These are phyloP conservation scores for Aspergillus sclerotioniger DNA, from an alignment of 495 filamentous ascomycete species.

Conservation along the genomic window DNA sequence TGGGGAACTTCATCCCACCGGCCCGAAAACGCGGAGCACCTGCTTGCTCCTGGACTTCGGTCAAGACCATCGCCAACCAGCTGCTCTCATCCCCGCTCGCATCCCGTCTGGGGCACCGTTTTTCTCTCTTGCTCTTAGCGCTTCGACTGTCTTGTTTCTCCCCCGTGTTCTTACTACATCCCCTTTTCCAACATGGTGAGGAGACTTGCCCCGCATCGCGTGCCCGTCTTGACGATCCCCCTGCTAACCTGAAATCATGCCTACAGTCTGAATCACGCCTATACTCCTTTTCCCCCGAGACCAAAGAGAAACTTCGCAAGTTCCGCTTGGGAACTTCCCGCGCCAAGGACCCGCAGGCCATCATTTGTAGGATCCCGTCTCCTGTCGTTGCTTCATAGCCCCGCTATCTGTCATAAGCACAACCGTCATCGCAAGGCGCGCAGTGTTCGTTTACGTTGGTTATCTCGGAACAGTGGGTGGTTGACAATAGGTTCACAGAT, in stretches of 20 bases:
- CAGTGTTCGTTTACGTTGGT: background rate
- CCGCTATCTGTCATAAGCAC: background rate
- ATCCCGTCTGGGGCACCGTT: background rate
- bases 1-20: constrained; percentile 9
- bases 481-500: constrained; percentile 26
- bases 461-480: background rate
- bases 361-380: constrained; percentile 74
- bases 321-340: constrained; percentile 90
- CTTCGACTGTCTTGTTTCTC: background rate
- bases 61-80: background rate
- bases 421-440: background rate
- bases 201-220: constrained; percentile 14
- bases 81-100: background rate
- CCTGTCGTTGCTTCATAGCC: background rate
- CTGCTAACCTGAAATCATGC: constrained; percentile 10
- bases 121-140: background rate
- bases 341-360: constrained; percentile 81
- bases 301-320: constrained; percentile 80
- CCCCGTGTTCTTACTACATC: background rate
- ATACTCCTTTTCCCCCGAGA: constrained; percentile 90
- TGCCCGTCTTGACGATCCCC: background rate
- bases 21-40: constrained; percentile 3
- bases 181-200: constrained; percentile 17
- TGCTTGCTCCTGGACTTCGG: background rate
- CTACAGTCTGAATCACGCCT: constrained; percentile 79